These are phyloP conservation scores for Penicillium corylophilum DNA, from an alignment of 2,329 filamentous ascomycete species.

Conservation along the genomic window DNA sequence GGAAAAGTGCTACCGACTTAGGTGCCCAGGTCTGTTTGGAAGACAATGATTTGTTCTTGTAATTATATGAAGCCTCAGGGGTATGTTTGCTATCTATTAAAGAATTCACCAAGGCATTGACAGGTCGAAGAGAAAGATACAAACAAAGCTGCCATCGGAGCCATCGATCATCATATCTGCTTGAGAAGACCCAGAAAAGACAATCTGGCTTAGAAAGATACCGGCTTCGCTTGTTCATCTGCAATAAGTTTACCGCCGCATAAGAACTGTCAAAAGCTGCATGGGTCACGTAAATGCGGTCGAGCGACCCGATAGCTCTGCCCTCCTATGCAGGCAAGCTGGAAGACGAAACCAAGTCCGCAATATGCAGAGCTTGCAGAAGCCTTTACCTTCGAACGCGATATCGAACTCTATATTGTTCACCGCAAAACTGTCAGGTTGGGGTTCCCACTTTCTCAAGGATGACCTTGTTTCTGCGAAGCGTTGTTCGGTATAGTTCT, in stretches of 20 bases:
- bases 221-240: background rate
- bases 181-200: no score
- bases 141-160: no score
- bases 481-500: no score
- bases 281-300: background rate
- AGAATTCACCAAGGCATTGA: no score
- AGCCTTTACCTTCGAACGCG: background rate
- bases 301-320: background rate
- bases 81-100: no score
- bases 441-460: background rate
- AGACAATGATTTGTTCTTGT: no score
- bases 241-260: background rate
- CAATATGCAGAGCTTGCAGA: background rate
- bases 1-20: background rate
- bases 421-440: background rate
- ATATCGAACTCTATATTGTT: background rate
- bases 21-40: background rate
- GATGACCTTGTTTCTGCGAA: background rate
- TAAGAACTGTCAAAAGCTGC: background rate
- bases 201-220: background rate
- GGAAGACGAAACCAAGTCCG: background rate
- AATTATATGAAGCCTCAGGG: no score
- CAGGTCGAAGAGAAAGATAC: no score
- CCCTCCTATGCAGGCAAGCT: background rate
- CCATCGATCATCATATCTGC: no score